Base-by-base conservation (phyloP, 345 rosid genomes). In the Dipteronia sinensis region DNA sequence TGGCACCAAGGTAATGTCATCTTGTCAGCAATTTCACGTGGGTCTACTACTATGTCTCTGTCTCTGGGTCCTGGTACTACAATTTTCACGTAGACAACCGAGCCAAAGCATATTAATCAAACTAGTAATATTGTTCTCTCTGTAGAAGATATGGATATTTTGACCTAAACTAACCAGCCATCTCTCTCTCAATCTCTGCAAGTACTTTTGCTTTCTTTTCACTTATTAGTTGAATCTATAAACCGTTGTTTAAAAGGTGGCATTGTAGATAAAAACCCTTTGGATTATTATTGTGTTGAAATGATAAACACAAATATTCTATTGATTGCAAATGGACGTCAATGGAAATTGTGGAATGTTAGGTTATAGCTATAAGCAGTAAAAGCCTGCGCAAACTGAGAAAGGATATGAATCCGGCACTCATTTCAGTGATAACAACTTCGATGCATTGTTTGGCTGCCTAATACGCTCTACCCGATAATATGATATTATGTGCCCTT, bases 11-110 rank as follows among this genome's bases (percentile, higher is more conserved):
- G 5, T 25, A 6, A 51, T 71, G 9, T 71, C 20, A 19, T 6
- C 34, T 40, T 7, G 71, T 65, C 64, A 65, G 64, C 34, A 31
- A 12, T 65, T 75, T 34, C 71, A 75, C 77, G 77, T 75, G 77
- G 77, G n/a, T 38, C 25, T n/a, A n/a, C 25, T n/a, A n/a, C 22
- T 23, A 7, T 17, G 38, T 42, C 34, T 6, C 12, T 13, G 34
- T 69, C 7, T 27, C 23, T 46, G 6, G 13, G 19, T 22, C 4
- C 22, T 40, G 13, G 6, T 3, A 19, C 31, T 73, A 13, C 17
- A 44, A 20, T 65, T 31, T 49, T 51, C 13, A 20, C 55, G 53
- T 66, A 53, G 72, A 66, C 71, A 65, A 49, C 63, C 71, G 71
- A 66, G 63, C 49, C 62, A 27, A 17, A 10, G 25, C 6, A 7